Conservation (phyloP, 495 filamentous ascomycete genomes). For the Penicillium mononematosum region DNA sequence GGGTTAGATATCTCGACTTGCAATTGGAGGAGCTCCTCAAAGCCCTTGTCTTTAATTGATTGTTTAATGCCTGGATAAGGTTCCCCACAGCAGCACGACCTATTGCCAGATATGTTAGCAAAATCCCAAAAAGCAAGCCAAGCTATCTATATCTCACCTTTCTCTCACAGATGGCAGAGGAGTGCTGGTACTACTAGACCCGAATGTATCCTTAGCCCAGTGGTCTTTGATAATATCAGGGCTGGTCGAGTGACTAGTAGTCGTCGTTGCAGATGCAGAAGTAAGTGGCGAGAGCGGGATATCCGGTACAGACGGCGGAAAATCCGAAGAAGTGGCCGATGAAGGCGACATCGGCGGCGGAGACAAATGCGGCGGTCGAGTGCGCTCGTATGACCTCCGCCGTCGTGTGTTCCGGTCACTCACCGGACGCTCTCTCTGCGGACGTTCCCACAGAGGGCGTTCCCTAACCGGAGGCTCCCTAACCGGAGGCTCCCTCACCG, state of each 20-base stretch:
- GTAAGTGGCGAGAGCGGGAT: conserved; percentile 42
- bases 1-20: conserved; percentile 24
- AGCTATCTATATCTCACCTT: conserved; percentile 33
- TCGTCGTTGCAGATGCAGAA: conserved; percentile 25
- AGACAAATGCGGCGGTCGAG: conserved; percentile 31
- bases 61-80: conserved; percentile 37
- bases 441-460: background rate
- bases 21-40: conserved; percentile 46
- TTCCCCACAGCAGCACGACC: conserved; percentile 51
- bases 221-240: conserved; percentile 40
- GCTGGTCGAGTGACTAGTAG: conserved; percentile 36
- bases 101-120: conserved; percentile 18
- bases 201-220: conserved; percentile 54
- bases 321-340: conserved; percentile 26
- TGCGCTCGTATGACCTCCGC: conserved; percentile 43
- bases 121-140: background rate
- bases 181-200: conserved; percentile 38
- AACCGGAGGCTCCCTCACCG: background rate
- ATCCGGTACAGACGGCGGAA: conserved; percentile 19
- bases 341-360: conserved; percentile 37
- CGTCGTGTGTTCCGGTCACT: conserved; percentile 33
- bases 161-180: conserved; percentile 38
- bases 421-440: conserved; percentile 16
- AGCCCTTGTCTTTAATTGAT: conserved; percentile 37
- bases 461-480: conserved; percentile 21